A percentile compares a stretch with the other conserved stretches of the same genome.
phyloP scores from a whole-genome alignment of 2,329 filamentous ascomycete species.

The Aspergillus vadensis region DNA sequence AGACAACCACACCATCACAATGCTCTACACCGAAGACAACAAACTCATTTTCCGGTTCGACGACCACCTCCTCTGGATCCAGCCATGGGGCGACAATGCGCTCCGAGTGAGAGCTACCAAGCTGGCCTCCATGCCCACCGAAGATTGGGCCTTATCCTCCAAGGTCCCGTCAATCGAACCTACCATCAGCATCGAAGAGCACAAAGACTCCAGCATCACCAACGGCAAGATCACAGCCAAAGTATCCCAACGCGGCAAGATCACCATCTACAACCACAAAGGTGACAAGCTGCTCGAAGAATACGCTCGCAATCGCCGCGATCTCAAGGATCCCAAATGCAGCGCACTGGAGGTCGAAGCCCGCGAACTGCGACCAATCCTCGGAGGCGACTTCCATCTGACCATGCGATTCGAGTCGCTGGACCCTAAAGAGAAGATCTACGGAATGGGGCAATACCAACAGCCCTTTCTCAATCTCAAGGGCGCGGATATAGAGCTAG shows the following conservation, averaged over 20 bases:
- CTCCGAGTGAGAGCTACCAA: slow-evolving; percentile 43
- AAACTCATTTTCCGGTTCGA: slow-evolving; percentile 42
- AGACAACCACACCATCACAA: slow-evolving; percentile 15
- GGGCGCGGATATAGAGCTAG: slow-evolving; percentile 63
- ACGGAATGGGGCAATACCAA: slow-evolving; percentile 70
- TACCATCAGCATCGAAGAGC: slow-evolving; percentile 20
- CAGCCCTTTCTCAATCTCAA: slow-evolving; percentile 66
- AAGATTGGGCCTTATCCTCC: slow-evolving; percentile 40
- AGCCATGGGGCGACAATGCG: slow-evolving; percentile 44
- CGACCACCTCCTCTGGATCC: slow-evolving; percentile 41
- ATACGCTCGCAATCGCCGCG: slow-evolving; percentile 53
- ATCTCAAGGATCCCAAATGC: slow-evolving; percentile 60
- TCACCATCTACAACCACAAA: slow-evolving; percentile 50
- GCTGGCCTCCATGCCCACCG: slow-evolving; percentile 37
- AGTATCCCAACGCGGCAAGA: slow-evolving; percentile 53
- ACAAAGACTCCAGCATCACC: slow-evolving; percentile 43
- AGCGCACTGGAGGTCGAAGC: slow-evolving; percentile 60
- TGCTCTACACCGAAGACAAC: slow-evolving; percentile 38
- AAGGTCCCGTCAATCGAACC: slow-evolving; percentile 19
- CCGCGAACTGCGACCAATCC: slow-evolving; percentile 59
- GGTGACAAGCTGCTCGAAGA: slow-evolving; percentile 55
- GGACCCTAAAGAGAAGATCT: slow-evolving; percentile 61
- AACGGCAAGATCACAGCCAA: slow-evolving; percentile 54
- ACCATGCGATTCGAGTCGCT: slow-evolving; percentile 62
- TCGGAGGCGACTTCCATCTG: slow-evolving; percentile 59